These are phyloP conservation scores for Lipomyces kockii DNA, from an alignment of 805 yeast genomes.

Conservation along the genomic window DNA sequence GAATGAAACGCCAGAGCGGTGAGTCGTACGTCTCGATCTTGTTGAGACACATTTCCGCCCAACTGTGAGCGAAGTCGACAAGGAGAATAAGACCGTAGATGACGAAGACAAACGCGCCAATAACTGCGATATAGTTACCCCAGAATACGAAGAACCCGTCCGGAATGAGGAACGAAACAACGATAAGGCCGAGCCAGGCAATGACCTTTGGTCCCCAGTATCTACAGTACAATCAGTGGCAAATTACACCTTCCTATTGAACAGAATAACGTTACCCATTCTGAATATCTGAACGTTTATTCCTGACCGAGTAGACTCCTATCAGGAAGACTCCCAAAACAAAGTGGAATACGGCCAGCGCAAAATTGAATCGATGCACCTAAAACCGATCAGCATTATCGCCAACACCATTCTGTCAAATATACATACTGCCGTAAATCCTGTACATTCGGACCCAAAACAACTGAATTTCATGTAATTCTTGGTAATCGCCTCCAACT, in stretches of 20 bases:
- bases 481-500: slow-evolving; percentile 72
- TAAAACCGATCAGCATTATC: neutral
- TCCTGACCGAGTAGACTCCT: slow-evolving; percentile 75
- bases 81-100: slow-evolving; percentile 86
- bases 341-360: slow-evolving; percentile 80
- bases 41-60: slow-evolving; percentile 95
- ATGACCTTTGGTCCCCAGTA: slow-evolving; percentile 82
- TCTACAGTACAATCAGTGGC: slow-evolving; percentile 4
- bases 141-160: slow-evolving; percentile 84
- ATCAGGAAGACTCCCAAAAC: slow-evolving; percentile 67
- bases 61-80: slow-evolving; percentile 97
- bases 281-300: slow-evolving; percentile 81
- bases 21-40: slow-evolving; percentile 84
- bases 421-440: slow-evolving; percentile 79
- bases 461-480: slow-evolving; percentile 75
- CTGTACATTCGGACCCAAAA: slow-evolving; percentile 81
- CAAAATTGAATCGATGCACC: slow-evolving; percentile 78
- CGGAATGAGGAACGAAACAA: slow-evolving; percentile 76
- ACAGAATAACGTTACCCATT: slow-evolving; percentile 57
- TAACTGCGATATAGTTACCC: slow-evolving; percentile 87
- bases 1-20: slow-evolving; percentile 73
- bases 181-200: slow-evolving; percentile 60
- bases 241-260: neutral
- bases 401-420: neutral
- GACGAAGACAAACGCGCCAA: slow-evolving; percentile 82